Percentiles rank a stretch among this genome's conserved stretches.
These are phyloP conservation scores for Dendrocalamus sinicus DNA, from an alignment of 176 grass and related monocot genomes.

Conservation along the genomic window DNA sequence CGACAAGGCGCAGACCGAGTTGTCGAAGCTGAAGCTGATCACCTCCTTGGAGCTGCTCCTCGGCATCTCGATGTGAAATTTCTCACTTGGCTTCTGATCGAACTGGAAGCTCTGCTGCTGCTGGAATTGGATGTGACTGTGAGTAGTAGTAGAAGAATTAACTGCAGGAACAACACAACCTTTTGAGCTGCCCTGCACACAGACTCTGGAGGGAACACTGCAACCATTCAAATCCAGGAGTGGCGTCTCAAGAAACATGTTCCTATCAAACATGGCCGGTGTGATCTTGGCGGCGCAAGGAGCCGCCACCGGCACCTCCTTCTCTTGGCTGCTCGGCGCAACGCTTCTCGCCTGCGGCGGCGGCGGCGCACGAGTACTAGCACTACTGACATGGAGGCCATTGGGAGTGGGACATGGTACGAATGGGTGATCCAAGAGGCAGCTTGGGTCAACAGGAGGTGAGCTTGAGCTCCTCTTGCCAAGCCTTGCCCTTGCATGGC, in stretches of 20 bases:
- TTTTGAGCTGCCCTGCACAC: neutral
- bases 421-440: constrained; percentile 46
- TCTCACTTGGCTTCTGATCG: constrained; percentile 44
- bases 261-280: constrained; percentile 41
- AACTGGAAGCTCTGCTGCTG: constrained; percentile 46
- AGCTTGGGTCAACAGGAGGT: constrained; percentile 19
- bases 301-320: neutral
- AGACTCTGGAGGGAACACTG: constrained; percentile 3
- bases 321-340: neutral
- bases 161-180: neutral
- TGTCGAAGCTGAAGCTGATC: constrained; percentile 72
- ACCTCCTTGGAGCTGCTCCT: constrained; percentile 49
- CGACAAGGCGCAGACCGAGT: constrained; percentile 59
- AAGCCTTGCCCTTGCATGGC: constrained; percentile 58
- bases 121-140: constrained; percentile 45
- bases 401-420: neutral
- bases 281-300: constrained; percentile 18
- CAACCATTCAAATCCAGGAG: constrained; percentile 37
- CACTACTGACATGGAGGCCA: neutral
- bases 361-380: neutral
- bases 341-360: neutral
- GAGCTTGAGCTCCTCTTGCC: constrained; percentile 39
- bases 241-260: constrained; percentile 52
- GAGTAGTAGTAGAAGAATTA: neutral
- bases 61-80: constrained; percentile 59